Evolutionary conservation across 495 filamentous ascomycete genomes (phyloP).

Genomic region (Trichoderma gamsii): DNA sequence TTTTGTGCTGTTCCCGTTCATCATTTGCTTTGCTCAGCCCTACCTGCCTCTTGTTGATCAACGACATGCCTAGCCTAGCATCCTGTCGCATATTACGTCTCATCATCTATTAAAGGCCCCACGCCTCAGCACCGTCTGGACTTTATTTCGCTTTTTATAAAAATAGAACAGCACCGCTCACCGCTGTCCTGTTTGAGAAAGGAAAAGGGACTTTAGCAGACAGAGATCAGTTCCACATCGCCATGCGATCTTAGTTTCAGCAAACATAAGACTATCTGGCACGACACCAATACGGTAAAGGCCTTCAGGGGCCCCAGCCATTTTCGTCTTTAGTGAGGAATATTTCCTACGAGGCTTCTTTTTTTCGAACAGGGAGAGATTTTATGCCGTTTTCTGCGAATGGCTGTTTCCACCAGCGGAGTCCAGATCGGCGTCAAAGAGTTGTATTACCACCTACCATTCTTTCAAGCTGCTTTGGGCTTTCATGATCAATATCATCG

Average conservation of each 20-base stretch:
- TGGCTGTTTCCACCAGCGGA: neutral
- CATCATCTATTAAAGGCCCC: slow-evolving; percentile 7
- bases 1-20: neutral
- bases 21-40: neutral
- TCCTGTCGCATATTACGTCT: slow-evolving; percentile 10
- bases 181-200: neutral
- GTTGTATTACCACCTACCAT: neutral
- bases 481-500: too few relatives aligned
- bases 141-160: neutral
- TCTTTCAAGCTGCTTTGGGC: neutral
- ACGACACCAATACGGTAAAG: neutral
- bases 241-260: neutral
- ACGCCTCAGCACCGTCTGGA: neutral
- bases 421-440: neutral
- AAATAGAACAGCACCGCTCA: neutral
- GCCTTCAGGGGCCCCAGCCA: neutral
- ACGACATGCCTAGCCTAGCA: slow-evolving; percentile 1
- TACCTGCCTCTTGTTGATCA: slow-evolving; percentile 9
- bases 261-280: neutral
- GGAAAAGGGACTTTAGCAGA: neutral
- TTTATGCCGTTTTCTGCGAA: neutral
- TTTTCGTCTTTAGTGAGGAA: neutral
- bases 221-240: neutral
- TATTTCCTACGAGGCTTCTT: neutral
- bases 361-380: neutral